A percentile compares a stretch with the other conserved stretches of the same genome.
These are phyloP conservation scores for Nitzschia sp. DNA, from an alignment of 108 stramenopile genomes.

Conservation along the genomic window DNA sequence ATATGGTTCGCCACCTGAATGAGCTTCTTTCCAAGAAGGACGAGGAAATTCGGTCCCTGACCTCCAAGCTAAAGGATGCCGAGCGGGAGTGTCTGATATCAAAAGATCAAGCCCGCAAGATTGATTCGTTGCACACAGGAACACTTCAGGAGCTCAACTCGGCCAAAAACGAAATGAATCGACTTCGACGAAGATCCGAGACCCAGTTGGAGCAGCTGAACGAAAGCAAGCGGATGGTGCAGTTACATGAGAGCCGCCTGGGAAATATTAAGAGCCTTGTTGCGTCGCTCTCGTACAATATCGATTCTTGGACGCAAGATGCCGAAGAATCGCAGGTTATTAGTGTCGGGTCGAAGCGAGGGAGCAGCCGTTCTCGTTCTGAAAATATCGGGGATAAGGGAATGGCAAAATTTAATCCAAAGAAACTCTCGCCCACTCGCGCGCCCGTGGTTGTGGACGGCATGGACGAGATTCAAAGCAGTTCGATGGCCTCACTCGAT, in stretches of 20 bases:
- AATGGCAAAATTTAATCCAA: too few relatives aligned
- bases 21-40: slow-evolving; percentile 25
- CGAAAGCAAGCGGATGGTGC: slow-evolving; percentile 6
- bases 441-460: not conserved
- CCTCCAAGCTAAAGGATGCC: not conserved
- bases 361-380: too few relatives aligned
- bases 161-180: slow-evolving; percentile 11
- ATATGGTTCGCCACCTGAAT: slow-evolving; percentile 18
- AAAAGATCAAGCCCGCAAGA: not conserved
- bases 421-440: too few relatives aligned
- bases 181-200: not conserved
- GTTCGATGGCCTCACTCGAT: not conserved
- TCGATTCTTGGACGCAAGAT: slow-evolving; percentile 18
- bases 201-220: slow-evolving; percentile 3
- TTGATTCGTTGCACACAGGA: not conserved
- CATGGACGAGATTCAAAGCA: not conserved
- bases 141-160: slow-evolving; percentile 4
- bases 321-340: slow-evolving; percentile 6
- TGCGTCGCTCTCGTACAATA: slow-evolving; percentile 10
- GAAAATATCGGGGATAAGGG: too few relatives aligned
- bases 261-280: slow-evolving; percentile 22
- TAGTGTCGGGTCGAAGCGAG: too few relatives aligned
- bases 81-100: not conserved
- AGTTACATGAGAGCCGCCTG: slow-evolving; percentile 25
- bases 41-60: slow-evolving; percentile 4